Evolutionary conservation across 441 rosid genomes (phyloP), one percentile per base, ranked within the genome.

Genomic region (Sinapis alba): DNA sequence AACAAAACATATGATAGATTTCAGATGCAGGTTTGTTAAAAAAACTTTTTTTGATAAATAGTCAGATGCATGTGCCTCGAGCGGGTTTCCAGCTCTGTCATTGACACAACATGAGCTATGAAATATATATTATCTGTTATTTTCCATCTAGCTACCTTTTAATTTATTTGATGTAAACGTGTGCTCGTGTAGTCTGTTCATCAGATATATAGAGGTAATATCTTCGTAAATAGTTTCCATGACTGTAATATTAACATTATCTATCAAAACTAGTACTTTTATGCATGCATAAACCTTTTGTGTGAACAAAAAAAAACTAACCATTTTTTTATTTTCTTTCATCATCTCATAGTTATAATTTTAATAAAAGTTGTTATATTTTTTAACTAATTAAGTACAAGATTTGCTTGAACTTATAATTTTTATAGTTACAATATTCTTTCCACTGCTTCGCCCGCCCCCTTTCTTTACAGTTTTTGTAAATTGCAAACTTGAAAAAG

Each of bases 81-180:
- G 97, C 88, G 88, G 88, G 84, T 83, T 86, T 94, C 87, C 93
- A 90, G 90, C 94, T 87, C 87, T 86, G 86, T 82, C 89, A 84
- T 78, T 74, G 81, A 75, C 78, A 79, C 63, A 84, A 73, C 81
- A 85, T 69, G 86, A 89, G 88, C 88, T 84, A 78, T 69, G 75
- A 79, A 84, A 70, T 41, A 11, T 60, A 71, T 61, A 71, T 71
- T 30, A 64, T 57, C 61, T 71, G 54, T 18, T 66, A 71, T 64
- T 51, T 51, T 63, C 38, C 59, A 62, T 77, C 20, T 47, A 47
- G 54, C 54, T n/a, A 65, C 21, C 50, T 71, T 70, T 59, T 18
- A 30, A 19, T 50, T 57, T 43, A 23, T 64, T 77, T 24, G 62
- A 30, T 69, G 26, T 10, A 57, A 63, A 70, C 51, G 54, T 70